Base-by-base conservation (phyloP, 495 filamentous ascomycete genomes). In the Talaromyces ruber region DNA sequence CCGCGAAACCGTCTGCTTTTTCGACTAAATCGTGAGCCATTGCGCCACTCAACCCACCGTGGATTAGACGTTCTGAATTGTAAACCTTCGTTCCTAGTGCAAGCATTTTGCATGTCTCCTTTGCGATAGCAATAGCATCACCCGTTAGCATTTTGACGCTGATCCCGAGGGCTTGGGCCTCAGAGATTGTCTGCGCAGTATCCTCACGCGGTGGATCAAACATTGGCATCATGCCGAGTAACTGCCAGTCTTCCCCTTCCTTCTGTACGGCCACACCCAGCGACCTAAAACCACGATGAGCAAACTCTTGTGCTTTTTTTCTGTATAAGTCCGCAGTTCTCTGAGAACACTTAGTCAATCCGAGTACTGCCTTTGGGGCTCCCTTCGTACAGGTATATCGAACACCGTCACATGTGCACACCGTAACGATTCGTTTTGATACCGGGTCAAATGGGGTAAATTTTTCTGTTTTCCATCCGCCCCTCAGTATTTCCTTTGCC, bases 91-190 rank as follows among this genome's bases (percentile, higher is more conserved):
- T 88, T n/a, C 87, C 87, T 18, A 90, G 74, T 52, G 86, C 85
- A 39, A 90, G 73, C 85, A 90, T 88, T 70, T 88, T 89, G 76
- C 87, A 89, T 50, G 87, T 90, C 73, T 90, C 87, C 66, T 89
- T 90, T 25, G 87, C 86, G 68, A 89, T 90, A 58, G 87, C 87
- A 65, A 90, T 82, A 16, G 87, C 87, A 71, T 90, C 87, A 76
- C 87, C 87, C 52, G 87, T 90, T 55, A 90, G 73, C 87, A 90
- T 90, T 70, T 90, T 90, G 26, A 90, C 87, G 51, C 82, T 84
- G 47, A 90, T 86, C 71, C 87, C 86, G 18, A 90, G 81, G 61
- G 82, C 80, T 68, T 90, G 86, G 60, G 87, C 85, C 76, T 90
- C 87, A 51, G 81, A 77, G 60, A 90, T 90, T 32, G 87, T 90